Percentiles rank a stretch among this genome's conserved stretches.
Evolutionary conservation across 805 yeast species (phyloP).

Genomic region (Candida fluviatilis): DNA sequence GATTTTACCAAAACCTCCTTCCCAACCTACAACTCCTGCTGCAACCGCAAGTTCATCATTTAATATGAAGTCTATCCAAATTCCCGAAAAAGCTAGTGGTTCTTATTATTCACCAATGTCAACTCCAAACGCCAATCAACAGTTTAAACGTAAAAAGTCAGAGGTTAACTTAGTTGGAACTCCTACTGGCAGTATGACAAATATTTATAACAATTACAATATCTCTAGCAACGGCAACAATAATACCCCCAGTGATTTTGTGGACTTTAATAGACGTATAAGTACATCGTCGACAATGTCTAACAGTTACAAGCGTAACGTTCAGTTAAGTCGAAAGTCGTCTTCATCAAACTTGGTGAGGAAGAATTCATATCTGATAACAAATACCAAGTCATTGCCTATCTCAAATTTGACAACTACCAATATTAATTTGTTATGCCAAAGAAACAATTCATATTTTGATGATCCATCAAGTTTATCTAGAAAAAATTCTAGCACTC

Average conservation of each 20-base stretch:
- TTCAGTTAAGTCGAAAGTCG: slow-evolving; percentile 3
- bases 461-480: slow-evolving; percentile 11
- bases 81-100: slow-evolving; percentile 13
- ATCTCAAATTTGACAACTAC: slow-evolving; percentile 16
- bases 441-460: slow-evolving; percentile 18
- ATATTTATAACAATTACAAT: neutral
- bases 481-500: slow-evolving; percentile 4
- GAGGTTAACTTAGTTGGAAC: slow-evolving; percentile 23
- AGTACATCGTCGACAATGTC: slow-evolving; percentile 6
- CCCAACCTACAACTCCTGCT: slow-evolving; percentile 13
- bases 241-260: slow-evolving; percentile 5
- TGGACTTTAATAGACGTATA: slow-evolving; percentile 8
- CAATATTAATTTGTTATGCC: slow-evolving; percentile 21
- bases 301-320: slow-evolving; percentile 8
- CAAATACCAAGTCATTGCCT: slow-evolving; percentile 10
- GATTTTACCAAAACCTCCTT: slow-evolving; percentile 37
- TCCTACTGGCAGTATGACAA: neutral
- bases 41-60: slow-evolving; percentile 7
- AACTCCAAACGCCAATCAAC: slow-evolving; percentile 20
- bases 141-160: slow-evolving; percentile 40
- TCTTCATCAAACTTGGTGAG: slow-evolving; percentile 8
- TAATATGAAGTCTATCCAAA: slow-evolving; percentile 26
- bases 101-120: slow-evolving; percentile 11
- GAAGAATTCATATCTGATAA: slow-evolving; percentile 8
- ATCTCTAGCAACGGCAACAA: neutral